Evolutionary conservation across 2,329 filamentous ascomycete species (phyloP), one percentile per base, ranked within the genome.

Genomic region (Pseudogymnoascus sp.): DNA sequence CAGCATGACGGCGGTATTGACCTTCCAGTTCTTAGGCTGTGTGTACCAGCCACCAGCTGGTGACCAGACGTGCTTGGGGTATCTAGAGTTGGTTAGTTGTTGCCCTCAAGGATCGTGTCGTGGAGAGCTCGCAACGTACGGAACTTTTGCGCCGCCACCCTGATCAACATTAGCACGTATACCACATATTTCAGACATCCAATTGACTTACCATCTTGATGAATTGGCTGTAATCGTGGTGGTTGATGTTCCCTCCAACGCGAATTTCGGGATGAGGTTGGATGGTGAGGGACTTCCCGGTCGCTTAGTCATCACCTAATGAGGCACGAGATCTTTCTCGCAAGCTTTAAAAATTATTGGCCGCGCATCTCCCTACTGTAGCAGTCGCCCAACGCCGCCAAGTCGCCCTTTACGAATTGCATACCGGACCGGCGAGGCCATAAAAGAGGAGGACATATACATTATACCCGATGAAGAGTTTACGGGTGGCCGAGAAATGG

Each of bases 21-120:
- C 79, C 76, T 89, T 94, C 94, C 94, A 99, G 82, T 99, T 99
- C 69, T 84, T 81, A 61, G 94, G 94, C 75, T 96, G 93, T 61
- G 88, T 80, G 78, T 99, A 99, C 94, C 94, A 99, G 78, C 94
- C 94, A 83, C 94, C 94, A 67, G 93, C 82, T 65, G 94, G 94
- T 73, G 94, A 97, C 94, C 94, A 99, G 83, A 99, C 91, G 82
- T 99, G 93, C 83, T 96, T 97, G 76, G 92, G 92, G 79, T 96
- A 96, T 73, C 91, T 96, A 71, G 27, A 31, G 39, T 31, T 45
- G 40, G 33, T 58, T 25, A 15, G 37, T 62, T 81, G 76, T 84
- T 82, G 79, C 80, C 71, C 84, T n/a, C 15, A 55, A 29, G 39
- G 21, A 59, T 35, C 15, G 29, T 15, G 18, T 60, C 12, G 63